phyloP scores from a whole-genome alignment of 2,329 filamentous ascomycete species.

The Trichophaea hybrida region DNA sequence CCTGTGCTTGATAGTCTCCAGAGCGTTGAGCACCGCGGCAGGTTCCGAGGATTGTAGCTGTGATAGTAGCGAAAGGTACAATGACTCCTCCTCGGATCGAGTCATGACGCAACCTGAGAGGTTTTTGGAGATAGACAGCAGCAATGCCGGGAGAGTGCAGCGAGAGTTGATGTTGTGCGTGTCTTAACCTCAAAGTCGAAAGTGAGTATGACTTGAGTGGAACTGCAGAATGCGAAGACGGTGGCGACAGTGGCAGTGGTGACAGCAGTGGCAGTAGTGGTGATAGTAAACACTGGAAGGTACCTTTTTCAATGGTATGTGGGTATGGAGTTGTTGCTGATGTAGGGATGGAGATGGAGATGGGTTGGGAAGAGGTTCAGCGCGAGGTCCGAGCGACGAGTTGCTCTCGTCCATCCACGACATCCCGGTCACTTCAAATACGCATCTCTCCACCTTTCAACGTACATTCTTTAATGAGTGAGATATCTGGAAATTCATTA shows the following conservation, averaged over 20 bases:
- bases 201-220: background rate
- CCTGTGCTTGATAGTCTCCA: slow-evolving; percentile 72
- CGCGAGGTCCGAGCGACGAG: too few relatives aligned
- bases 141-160: background rate
- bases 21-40: slow-evolving; percentile 35
- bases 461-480: too few relatives aligned
- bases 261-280: background rate
- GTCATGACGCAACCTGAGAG: slow-evolving; percentile 11
- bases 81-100: slow-evolving; percentile 21
- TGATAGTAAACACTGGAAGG: background rate
- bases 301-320: too few relatives aligned
- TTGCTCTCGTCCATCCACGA: too few relatives aligned
- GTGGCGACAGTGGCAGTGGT: background rate
- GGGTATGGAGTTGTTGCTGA: too few relatives aligned
- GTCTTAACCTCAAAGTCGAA: background rate
- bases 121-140: background rate
- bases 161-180: background rate
- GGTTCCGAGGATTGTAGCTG: slow-evolving; percentile 26
- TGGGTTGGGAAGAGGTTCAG: background rate
- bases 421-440: too few relatives aligned
- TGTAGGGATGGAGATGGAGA: background rate
- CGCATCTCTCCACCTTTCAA: too few relatives aligned
- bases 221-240: background rate
- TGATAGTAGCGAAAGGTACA: slow-evolving; percentile 28
- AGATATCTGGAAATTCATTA: too few relatives aligned